Percentiles rank a stretch among this genome's conserved stretches.
Evolutionary conservation across 495 filamentous ascomycete genomes (phyloP).

Genomic region (Pyrenula aspistea): DNA sequence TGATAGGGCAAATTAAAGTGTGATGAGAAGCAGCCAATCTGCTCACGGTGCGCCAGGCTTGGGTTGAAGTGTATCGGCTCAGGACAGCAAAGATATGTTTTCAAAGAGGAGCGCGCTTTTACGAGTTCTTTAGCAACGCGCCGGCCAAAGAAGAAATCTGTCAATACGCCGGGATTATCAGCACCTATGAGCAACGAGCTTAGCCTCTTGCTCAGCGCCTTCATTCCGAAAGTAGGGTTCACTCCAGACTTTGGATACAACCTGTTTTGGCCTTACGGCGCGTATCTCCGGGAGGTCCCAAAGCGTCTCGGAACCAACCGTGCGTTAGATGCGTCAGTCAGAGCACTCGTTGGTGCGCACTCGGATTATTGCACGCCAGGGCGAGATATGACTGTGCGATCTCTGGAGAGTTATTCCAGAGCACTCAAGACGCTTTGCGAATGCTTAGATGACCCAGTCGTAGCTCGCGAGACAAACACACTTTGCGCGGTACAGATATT

Average conservation of each 20-base stretch:
- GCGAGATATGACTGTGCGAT: constrained; percentile 7
- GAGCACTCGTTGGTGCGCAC: constrained; percentile 23
- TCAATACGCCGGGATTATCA: background rate
- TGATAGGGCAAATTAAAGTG: constrained; percentile 16
- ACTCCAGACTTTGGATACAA: constrained; percentile 29
- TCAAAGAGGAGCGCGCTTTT: constrained; percentile 23
- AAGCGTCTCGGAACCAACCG: constrained; percentile 26
- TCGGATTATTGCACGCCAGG: constrained; percentile 10
- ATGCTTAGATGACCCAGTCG: constrained; percentile 23
- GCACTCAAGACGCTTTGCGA: constrained; percentile 22
- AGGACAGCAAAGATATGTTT: constrained; percentile 34
- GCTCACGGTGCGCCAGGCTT: constrained; percentile 34
- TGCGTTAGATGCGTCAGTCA: constrained; percentile 27
- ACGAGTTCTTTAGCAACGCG: background rate
- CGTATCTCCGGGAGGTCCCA: constrained; percentile 24
- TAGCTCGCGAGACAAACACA: constrained; percentile 25
- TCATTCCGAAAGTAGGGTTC: constrained; percentile 16
- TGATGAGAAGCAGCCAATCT: constrained; percentile 27
- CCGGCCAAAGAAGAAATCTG: background rate
- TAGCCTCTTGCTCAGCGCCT: constrained; percentile 13
- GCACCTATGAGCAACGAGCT: constrained; percentile 8
- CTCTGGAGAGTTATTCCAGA: constrained; percentile 23
- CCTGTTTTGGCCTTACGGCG: constrained; percentile 27
- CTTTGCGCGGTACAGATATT: constrained; percentile 32
- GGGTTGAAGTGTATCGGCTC: constrained; percentile 31